Conservation (phyloP, 495 filamentous ascomycete species). For the Cercophora sp. region DNA sequence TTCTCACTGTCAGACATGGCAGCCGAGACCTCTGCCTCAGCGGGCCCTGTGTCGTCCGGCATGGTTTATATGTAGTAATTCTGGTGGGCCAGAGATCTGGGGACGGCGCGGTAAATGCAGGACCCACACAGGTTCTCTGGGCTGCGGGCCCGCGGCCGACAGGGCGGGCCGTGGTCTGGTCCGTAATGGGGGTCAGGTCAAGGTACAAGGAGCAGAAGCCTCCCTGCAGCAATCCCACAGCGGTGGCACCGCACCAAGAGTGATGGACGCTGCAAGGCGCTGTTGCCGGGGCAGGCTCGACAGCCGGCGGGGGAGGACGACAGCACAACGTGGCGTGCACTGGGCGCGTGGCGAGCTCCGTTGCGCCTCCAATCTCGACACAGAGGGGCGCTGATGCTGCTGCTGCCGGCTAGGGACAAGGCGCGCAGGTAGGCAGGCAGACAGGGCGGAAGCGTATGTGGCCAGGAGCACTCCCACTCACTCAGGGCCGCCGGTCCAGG, state of each 20-base stretch:
- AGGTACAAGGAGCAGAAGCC: constrained; percentile 15
- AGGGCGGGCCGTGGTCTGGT: constrained; percentile 11
- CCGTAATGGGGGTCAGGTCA: constrained; percentile 22
- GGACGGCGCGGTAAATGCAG: constrained; percentile 33
- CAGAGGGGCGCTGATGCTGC: constrained; percentile 10
- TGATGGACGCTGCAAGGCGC: constrained; percentile 29
- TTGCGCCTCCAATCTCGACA: constrained; percentile 22
- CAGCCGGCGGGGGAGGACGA: constrained; percentile 14
- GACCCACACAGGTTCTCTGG: constrained; percentile 24
- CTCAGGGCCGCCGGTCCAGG: neutral
- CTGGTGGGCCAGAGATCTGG: constrained; percentile 15
- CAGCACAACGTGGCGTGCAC: constrained; percentile 10
- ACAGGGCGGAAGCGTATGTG: neutral
- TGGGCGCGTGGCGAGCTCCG: constrained; percentile 21
- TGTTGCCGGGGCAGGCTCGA: constrained; percentile 11
- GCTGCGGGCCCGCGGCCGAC: constrained; percentile 21
- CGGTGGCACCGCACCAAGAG: constrained; percentile 25
- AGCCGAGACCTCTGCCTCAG: constrained; percentile 49
- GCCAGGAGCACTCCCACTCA: neutral
- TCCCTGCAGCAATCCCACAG: constrained; percentile 30
- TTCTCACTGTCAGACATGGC: constrained; percentile 54
- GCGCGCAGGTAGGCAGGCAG: constrained; percentile 17
- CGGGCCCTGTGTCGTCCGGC: constrained; percentile 41
- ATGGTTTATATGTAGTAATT: constrained; percentile 46
- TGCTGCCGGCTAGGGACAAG: constrained; percentile 1